phyloP scores from a whole-genome alignment of 345 rosid species.

The Salix koriyanagi region DNA sequence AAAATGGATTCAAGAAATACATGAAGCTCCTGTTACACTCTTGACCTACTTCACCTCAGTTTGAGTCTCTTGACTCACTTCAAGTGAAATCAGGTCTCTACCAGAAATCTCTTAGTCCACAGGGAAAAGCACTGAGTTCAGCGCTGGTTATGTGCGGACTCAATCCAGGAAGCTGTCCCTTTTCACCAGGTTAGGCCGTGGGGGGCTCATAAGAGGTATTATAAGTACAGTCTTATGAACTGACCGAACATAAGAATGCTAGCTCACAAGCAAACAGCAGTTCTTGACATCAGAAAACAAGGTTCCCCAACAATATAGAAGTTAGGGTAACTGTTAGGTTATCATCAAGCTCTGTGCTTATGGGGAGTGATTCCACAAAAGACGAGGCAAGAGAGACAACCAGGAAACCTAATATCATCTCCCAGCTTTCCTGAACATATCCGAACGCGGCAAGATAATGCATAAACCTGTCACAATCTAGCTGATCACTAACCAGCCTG shows the following conservation, averaged over 20 bases:
- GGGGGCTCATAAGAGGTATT: neutral
- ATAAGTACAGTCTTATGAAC: neutral
- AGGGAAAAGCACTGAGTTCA: neutral
- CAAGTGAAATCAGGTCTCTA: neutral
- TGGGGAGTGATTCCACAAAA: constrained; percentile 78
- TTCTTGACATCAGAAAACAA: constrained; percentile 31
- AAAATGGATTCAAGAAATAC: no score
- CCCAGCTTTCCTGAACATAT: constrained; percentile 43
- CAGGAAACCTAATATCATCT: constrained; percentile 55
- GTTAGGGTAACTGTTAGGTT: constrained; percentile 78
- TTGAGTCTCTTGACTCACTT: no score
- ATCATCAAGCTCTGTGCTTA: constrained; percentile 77
- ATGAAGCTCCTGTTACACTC: no score
- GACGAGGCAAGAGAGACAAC: constrained; percentile 66
- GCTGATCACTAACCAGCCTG: constrained; percentile 5
- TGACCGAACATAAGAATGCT: neutral
- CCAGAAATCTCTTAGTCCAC: neutral
- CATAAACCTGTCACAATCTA: constrained; percentile 51
- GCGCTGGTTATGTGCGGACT: neutral
- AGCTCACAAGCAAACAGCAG: neutral
- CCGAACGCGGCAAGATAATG: constrained; percentile 66
- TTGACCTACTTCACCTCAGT: no score
- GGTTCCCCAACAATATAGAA: constrained; percentile 53
- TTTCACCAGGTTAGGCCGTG: neutral
- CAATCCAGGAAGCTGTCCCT: neutral